Base-by-base conservation (phyloP, 2,329 filamentous ascomycete species). In the Nigrograna mackinnonii region DNA sequence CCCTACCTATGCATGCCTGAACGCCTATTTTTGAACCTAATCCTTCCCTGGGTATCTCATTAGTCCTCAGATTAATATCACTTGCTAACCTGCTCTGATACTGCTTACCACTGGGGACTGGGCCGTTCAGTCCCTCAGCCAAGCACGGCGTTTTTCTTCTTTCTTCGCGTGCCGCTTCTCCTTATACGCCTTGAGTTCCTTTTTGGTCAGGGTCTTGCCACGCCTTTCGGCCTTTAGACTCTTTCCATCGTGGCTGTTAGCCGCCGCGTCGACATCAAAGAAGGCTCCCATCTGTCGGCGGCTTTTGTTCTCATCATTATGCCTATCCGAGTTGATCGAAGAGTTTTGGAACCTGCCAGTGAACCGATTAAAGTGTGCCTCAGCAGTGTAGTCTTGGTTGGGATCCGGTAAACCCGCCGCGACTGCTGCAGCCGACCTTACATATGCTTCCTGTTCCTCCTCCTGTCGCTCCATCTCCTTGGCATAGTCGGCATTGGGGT, bases 231-330 rank as follows among this genome's bases (percentile, higher is more conserved):
- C 94, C 71, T 92, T 95, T 44, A 99, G 75, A 62, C 91, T 96
- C 44, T 86, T 82, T 2, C 94, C 94, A 57, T 96, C 86, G 62
- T 99, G 91, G 44, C 83, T 82, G 63, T 95, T 96, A 4, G 91
- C 92, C 3, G 91, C 91, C 4, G 91, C 89, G 67, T 97, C 91
- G 32, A 96, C 91, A 64, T 99, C 92, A 67, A 97, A 99, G 71
- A 86, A 97, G 30, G 91, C 89, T 62, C 89, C 88, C 87, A 97
- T 87, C 73, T 97, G 94, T 33, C 94, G 79, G 38, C 78, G 79
- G 46, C 86, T 86, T 77, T 96, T 96, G 62, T 89, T 87, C 63
- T 95, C 90, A 60, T 96, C 91, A 55, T 84, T 87, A 74, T 91
- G 87, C 38, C 85, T 82, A 39, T 94, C 89, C 2, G 89, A 83